phyloP scores from a whole-genome alignment of 805 yeast genomes.

The Candida coquimbonensis region DNA sequence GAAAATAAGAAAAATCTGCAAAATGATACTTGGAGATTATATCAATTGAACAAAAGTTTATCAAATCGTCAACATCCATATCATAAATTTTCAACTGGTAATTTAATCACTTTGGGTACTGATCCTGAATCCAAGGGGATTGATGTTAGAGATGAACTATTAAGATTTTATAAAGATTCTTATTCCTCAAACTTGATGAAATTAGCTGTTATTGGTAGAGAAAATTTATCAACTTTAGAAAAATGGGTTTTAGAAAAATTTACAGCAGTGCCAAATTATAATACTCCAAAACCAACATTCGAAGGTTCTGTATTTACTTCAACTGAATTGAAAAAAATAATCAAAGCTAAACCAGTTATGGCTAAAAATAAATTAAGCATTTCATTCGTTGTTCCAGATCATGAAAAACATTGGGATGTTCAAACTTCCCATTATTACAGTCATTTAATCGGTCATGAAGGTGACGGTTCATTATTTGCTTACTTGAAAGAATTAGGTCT shows the following conservation, averaged over 20 bases:
- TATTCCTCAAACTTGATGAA: constrained; percentile 90
- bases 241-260: constrained; percentile 65
- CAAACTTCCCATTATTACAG: constrained; percentile 67
- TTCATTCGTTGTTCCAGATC: constrained; percentile 73
- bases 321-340: constrained; percentile 44
- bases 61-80: constrained; percentile 77
- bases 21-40: constrained; percentile 81
- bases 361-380: constrained; percentile 63
- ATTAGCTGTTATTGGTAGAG: constrained; percentile 77
- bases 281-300: constrained; percentile 29
- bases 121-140: constrained; percentile 53
- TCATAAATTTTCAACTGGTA: constrained; percentile 88
- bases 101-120: constrained; percentile 62
- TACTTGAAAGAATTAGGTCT: constrained; percentile 65
- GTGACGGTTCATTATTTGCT: constrained; percentile 74
- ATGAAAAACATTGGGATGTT: constrained; percentile 54
- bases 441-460: constrained; percentile 90
- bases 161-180: constrained; percentile 62
- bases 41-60: constrained; percentile 72
- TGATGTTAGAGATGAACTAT: constrained; percentile 74
- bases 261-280: constrained; percentile 47
- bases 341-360: constrained; percentile 76
- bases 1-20: constrained; percentile 94
- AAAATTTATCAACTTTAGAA: constrained; percentile 64
- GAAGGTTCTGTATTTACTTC: constrained; percentile 40